Evolutionary conservation across 1,139 yeast genomes (phyloP), one percentile per base, ranked within the genome.

Genomic region (Blastobotrys aristatus): DNA sequence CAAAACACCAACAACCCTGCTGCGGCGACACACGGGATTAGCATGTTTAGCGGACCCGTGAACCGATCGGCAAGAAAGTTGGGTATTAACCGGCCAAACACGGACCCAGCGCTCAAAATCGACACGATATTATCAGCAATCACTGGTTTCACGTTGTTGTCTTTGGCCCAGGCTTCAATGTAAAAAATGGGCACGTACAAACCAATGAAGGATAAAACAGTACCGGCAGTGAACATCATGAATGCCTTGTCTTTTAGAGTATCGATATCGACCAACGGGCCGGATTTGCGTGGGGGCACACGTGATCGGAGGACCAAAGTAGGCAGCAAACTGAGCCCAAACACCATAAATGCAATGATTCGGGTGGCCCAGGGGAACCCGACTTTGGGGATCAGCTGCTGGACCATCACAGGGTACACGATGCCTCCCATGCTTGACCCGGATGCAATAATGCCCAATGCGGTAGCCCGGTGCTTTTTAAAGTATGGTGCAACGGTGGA

Each of bases 381-480:
- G 10, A 63, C 47, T 3, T 44, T 44, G 4, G 59, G 58, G 35
- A 66, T 51, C 40, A 65, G 50, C n/a, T 54, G 49, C 29, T 57
- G 55, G 6, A 60, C 55, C 50, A 61, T 53, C 44, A 65, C 56
- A 2, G 71, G 69, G 47, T 58, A 62, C 8, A 65, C 48, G 5
- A 64, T 52, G 16, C 69, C 71, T 4, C 68, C 70, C 5, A 74
- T 62, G 13, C 83, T 79, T 2, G 83, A 72, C 0, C 86, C 86
- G 2, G 78, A 72, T 1, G 82, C 71, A 1, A 78, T 74, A 1
- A 80, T 53, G 2, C 84, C 82, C 13, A 73, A 63, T 1, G 84
- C 86, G 26, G 78, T 63, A 0, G 81, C 75, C 49, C 83, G 69
- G 49, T 66, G 73, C 48, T 68, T 71, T 50, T 72, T 66, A 61